These are phyloP conservation scores for Fraxinus dipetala DNA, from an alignment of 305 asterid genomes.

Conservation along the genomic window DNA sequence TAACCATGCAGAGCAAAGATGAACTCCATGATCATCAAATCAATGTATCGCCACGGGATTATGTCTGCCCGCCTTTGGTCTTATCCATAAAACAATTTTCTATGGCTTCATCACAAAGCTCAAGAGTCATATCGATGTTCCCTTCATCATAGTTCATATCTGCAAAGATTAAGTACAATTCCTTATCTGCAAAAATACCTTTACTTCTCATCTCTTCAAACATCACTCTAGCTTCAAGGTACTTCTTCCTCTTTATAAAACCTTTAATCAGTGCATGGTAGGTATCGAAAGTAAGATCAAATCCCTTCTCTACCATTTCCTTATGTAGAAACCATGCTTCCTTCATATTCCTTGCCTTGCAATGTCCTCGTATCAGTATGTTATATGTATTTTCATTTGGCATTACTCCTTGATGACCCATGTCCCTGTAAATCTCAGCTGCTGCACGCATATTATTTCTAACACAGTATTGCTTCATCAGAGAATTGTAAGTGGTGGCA, in stretches of 20 bases:
- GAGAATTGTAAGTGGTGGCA: slow-evolving; percentile 72
- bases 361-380: slow-evolving; percentile 82
- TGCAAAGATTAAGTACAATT: slow-evolving; percentile 54
- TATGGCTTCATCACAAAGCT: slow-evolving; percentile 81
- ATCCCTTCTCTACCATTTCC: slow-evolving; percentile 72
- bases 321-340: slow-evolving; percentile 82
- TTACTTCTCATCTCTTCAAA: slow-evolving; percentile 80
- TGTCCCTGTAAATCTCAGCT: slow-evolving; percentile 50
- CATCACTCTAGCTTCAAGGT: slow-evolving; percentile 61
- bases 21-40: slow-evolving; percentile 20
- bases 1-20: slow-evolving; percentile 8
- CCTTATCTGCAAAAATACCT: slow-evolving; percentile 53
- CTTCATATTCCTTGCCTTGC: slow-evolving; percentile 96
- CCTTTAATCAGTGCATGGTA: slow-evolving; percentile 79
- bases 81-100: slow-evolving; percentile 48
- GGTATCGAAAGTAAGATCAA: slow-evolving; percentile 45
- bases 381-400: slow-evolving; percentile 67
- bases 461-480: slow-evolving; percentile 72
- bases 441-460: slow-evolving; percentile 67
- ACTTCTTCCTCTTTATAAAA: slow-evolving; percentile 73
- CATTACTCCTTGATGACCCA: slow-evolving; percentile 55
- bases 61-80: slow-evolving; percentile 32
- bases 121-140: slow-evolving; percentile 62
- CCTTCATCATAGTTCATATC: slow-evolving; percentile 81
- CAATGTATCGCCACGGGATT: slow-evolving; percentile 2